Conservation (phyloP, 1,284 basidiomycete species). For the Apiotrichum montevideense region DNA sequence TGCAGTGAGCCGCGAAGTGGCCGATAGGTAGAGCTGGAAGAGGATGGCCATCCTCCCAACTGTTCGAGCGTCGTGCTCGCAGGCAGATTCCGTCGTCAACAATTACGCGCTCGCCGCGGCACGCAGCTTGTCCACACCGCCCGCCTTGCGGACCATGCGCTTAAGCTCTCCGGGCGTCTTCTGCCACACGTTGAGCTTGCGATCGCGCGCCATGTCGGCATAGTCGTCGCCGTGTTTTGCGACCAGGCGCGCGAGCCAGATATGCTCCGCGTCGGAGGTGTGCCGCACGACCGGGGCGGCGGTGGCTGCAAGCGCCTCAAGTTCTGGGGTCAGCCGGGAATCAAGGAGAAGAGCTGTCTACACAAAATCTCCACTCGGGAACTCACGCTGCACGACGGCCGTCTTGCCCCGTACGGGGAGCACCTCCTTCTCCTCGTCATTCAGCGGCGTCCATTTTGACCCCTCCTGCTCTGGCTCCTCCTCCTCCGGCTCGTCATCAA, state of each 20-base stretch:
- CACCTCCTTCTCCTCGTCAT: conserved; percentile 15
- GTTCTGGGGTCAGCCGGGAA: conserved; percentile 23
- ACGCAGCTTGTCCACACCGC: conserved; percentile 22
- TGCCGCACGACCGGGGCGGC: conserved; percentile 54
- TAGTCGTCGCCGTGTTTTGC: conserved; percentile 67
- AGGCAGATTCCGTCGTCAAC: too few species aligned
- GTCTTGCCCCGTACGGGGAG: conserved; percentile 46
- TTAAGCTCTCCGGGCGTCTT: conserved; percentile 76
- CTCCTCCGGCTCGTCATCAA: conserved; percentile 54
- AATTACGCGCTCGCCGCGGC: neutral
- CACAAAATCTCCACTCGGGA: too few species aligned
- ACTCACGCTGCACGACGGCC: conserved; percentile 46
- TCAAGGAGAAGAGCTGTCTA: neutral
- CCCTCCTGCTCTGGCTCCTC: neutral
- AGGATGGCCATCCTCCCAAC: too few species aligned
- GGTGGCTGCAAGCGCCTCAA: conserved; percentile 37
- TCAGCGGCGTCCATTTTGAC: conserved; percentile 9
- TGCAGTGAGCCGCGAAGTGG: neutral
- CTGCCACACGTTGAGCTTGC: conserved; percentile 74
- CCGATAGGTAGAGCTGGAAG: too few species aligned
- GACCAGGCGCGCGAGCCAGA: conserved; percentile 64
- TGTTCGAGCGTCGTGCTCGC: too few species aligned
- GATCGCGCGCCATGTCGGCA: conserved; percentile 71
- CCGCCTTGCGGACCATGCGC: conserved; percentile 42
- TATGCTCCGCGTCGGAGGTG: conserved; percentile 63